Conservation (phyloP, 1,139 yeast genomes). For the Hanseniaspora uvarum region DNA sequence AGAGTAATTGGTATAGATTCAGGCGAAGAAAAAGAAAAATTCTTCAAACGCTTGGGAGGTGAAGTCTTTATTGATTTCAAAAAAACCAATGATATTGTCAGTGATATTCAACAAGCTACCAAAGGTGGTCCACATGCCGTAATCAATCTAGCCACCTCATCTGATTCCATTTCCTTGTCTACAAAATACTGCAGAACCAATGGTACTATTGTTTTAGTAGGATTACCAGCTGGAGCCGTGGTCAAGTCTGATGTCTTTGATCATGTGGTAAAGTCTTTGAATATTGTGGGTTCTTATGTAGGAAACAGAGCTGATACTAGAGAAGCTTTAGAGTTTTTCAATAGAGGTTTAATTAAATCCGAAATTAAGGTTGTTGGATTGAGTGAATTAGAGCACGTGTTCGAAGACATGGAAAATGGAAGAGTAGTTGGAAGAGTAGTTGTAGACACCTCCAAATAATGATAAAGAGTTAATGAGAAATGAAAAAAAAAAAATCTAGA, state of each 20-base stretch:
- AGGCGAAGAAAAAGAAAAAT: slow-evolving; percentile 54
- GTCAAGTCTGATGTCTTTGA: slow-evolving; percentile 54
- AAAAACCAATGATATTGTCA: slow-evolving; percentile 45
- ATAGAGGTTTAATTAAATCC: slow-evolving; percentile 58
- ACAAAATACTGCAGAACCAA: slow-evolving; percentile 54
- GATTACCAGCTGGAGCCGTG: slow-evolving; percentile 64
- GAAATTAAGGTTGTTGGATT: slow-evolving; percentile 64
- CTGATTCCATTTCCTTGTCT: slow-evolving; percentile 55
- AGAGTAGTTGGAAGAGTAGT: slow-evolving; percentile 68
- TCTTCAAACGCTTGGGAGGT: slow-evolving; percentile 52
- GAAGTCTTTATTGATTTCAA: slow-evolving; percentile 59
- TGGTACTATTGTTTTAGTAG: slow-evolving; percentile 65
- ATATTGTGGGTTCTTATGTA: slow-evolving; percentile 62
- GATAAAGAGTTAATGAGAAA: neutral
- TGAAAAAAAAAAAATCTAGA: neutral
- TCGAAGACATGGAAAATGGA: slow-evolving; percentile 60
- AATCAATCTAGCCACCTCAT: slow-evolving; percentile 63
- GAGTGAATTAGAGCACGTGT: slow-evolving; percentile 52
- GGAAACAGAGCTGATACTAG: slow-evolving; percentile 74
- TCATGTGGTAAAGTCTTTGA: slow-evolving; percentile 54
- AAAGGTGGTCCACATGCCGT: slow-evolving; percentile 70
- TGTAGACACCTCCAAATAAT: slow-evolving; percentile 52
- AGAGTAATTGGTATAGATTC: slow-evolving; percentile 69
- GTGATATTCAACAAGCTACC: slow-evolving; percentile 47
- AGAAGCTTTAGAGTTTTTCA: slow-evolving; percentile 64